A percentile compares a stretch with the other conserved stretches of the same genome.
These are phyloP conservation scores for Pythium diclinum DNA, from an alignment of 352 stramenopile genomes.

Conservation along the genomic window DNA sequence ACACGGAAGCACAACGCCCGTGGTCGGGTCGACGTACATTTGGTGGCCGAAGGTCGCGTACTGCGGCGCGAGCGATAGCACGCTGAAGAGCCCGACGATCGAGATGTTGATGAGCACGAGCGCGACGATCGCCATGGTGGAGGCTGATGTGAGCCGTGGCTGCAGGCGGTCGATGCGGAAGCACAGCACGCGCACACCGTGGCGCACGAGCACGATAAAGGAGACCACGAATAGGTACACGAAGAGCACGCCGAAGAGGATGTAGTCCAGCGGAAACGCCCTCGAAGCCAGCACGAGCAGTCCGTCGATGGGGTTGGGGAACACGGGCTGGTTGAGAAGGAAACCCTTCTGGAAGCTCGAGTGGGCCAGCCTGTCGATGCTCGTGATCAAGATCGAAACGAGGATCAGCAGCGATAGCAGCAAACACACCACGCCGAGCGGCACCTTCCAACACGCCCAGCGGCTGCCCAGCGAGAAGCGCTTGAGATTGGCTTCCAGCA, in stretches of 20 bases:
- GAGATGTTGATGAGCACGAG: slow-evolving; percentile 81
- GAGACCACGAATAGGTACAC: slow-evolving; percentile 77
- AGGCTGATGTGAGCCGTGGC: slow-evolving; percentile 62
- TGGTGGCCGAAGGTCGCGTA: slow-evolving; percentile 86
- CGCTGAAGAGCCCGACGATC: slow-evolving; percentile 76
- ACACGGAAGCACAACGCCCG: slow-evolving; percentile 46
- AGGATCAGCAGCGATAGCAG: slow-evolving; percentile 67
- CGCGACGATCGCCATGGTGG: slow-evolving; percentile 75
- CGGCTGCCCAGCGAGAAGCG: slow-evolving; percentile 45
- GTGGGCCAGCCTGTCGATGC: slow-evolving; percentile 73
- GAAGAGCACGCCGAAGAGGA: slow-evolving; percentile 75
- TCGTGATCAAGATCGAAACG: slow-evolving; percentile 73
- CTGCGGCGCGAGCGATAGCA: slow-evolving; percentile 79
- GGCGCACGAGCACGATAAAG: slow-evolving; percentile 71
- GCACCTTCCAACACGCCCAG: slow-evolving; percentile 64
- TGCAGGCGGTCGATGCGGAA: slow-evolving; percentile 73
- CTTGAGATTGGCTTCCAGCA: slow-evolving; percentile 63
- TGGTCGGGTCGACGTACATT: slow-evolving; percentile 44
- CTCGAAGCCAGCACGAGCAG: slow-evolving; percentile 70
- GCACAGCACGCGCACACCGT: slow-evolving; percentile 75
- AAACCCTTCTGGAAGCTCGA: slow-evolving; percentile 71
- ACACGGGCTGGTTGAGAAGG: slow-evolving; percentile 53
- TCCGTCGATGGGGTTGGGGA: slow-evolving; percentile 74
- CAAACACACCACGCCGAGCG: slow-evolving; percentile 57
- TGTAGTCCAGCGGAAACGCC: slow-evolving; percentile 82